phyloP scores from a whole-genome alignment of 2,329 filamentous ascomycete genomes.

The Colletotrichum noveboracense region DNA sequence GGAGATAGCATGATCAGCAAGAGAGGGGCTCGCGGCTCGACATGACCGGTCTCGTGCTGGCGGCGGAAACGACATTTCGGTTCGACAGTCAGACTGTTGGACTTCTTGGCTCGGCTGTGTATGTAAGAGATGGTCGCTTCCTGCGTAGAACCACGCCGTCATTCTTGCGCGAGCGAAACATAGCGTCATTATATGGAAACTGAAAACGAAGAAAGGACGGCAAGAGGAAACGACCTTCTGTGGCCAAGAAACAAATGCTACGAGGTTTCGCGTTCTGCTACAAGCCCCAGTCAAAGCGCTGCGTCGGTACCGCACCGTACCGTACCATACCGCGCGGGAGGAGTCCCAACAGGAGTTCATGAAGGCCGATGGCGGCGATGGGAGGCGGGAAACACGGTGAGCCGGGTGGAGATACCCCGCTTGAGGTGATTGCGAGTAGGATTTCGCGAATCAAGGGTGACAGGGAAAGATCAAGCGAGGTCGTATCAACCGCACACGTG shows the following conservation, averaged over 20 bases:
- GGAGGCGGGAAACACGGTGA: constrained; percentile 2
- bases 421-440: background rate
- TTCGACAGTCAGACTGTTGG: background rate
- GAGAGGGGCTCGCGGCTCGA: background rate
- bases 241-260: constrained; percentile 1
- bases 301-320: background rate
- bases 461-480: constrained; percentile 9
- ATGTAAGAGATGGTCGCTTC: background rate
- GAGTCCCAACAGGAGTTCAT: background rate
- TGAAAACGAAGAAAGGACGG: background rate
- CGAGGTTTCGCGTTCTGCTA: background rate
- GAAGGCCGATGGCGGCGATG: background rate
- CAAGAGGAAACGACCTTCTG: background rate
- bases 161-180: background rate
- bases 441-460: background rate
- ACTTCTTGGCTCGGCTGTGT: constrained; percentile 13
- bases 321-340: background rate
- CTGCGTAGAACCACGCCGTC: background rate
- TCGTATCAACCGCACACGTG: constrained; percentile 6
- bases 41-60: background rate
- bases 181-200: background rate
- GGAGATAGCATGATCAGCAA: background rate
- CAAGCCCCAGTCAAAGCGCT: constrained; percentile 1
- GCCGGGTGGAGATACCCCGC: background rate
- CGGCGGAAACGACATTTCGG: background rate